A percentile compares a stretch with the other conserved stretches of the same genome.
These are phyloP conservation scores for Curvularia verruculosa DNA, from an alignment of 2,329 filamentous ascomycete genomes.

Conservation along the genomic window DNA sequence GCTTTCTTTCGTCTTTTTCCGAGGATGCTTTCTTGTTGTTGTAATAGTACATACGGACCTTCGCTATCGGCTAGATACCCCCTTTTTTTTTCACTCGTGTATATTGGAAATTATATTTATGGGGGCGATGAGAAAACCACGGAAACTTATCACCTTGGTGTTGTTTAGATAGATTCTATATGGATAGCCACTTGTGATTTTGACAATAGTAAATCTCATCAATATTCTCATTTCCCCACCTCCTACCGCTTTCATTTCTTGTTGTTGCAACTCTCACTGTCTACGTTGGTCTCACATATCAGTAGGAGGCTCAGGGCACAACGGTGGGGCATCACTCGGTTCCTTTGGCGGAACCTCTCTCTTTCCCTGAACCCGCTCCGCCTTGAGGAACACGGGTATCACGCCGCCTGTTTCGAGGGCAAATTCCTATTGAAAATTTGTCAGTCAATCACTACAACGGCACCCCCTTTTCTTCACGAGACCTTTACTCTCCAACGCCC, in stretches of 20 bases:
- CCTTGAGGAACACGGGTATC: slow-evolving; percentile 70
- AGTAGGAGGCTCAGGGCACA: slow-evolving; percentile 36
- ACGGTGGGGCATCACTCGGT: slow-evolving; percentile 41
- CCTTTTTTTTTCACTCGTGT: neutral
- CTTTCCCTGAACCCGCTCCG: slow-evolving; percentile 52
- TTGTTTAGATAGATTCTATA: too few relatives aligned
- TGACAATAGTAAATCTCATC: too few relatives aligned
- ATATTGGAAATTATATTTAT: neutral
- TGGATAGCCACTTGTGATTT: too few relatives aligned
- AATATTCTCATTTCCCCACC: too few relatives aligned
- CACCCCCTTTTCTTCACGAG: too few relatives aligned
- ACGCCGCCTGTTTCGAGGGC: slow-evolving; percentile 68
- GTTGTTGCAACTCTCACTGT: neutral
- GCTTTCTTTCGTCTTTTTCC: too few relatives aligned
- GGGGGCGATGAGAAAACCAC: neutral
- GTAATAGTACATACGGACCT: neutral
- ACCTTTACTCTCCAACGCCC: too few relatives aligned
- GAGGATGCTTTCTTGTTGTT: neutral
- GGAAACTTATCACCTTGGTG: too few relatives aligned
- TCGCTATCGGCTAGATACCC: neutral
- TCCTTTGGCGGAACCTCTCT: slow-evolving; percentile 36
- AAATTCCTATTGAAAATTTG: slow-evolving; percentile 49
- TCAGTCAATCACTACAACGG: too few relatives aligned
- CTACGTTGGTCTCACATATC: too few relatives aligned
- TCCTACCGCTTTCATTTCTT: neutral